Base-by-base conservation (phyloP, 2,329 filamentous ascomycete genomes). In the Cladosporium oxysporum region DNA sequence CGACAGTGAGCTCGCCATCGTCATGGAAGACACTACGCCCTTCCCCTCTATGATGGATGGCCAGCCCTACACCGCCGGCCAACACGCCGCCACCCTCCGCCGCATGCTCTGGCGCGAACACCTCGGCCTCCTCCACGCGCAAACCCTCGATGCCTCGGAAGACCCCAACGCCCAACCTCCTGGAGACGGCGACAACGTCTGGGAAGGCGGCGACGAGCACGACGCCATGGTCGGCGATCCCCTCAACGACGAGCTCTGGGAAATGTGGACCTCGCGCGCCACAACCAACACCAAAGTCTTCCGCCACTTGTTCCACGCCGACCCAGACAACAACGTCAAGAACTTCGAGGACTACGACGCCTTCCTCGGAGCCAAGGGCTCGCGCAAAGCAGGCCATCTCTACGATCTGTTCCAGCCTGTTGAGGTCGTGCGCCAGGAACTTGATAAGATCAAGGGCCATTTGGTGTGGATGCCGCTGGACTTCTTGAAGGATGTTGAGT, bases 391-490 rank as follows among this genome's bases (percentile, higher is more conserved):
- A 3, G 94, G 95, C 0, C 95, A 98, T 78, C 84, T 98, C 66
- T 96, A 91, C 73, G 92, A 96, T 76, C 87, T 87, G 66, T 92
- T 90, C 78, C 85, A 90, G 76, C 90, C 91, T 0, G 85, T 88
- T 0, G 83, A 88, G 28, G 89, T 96, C 64, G 88, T 95, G 7
- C 85, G 91, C 18, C 77, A 84, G 70, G 92, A 94, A 77, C 81
- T 98, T 59, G 88, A 92, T 72, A 84, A 90, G 74, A 87, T 98
- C 71, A 72, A 72, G 79, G 94, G 94, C 0, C 94, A 98, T 81
- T 78, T 98, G 49, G 94, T 98, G 7, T 96, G 92, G 91, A 94
- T 97, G 89, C 93, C 93, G n/a, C 78, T 98, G 73, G 87, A 93
- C 55, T 98, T 97, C 76, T 79, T 98, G 75, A 84, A 86, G 72